Percentiles rank a stretch among this genome's conserved stretches.
Evolutionary conservation across 768 basidiomycete species (phyloP).

Genomic region (Cantharellus cinnabarinus): DNA sequence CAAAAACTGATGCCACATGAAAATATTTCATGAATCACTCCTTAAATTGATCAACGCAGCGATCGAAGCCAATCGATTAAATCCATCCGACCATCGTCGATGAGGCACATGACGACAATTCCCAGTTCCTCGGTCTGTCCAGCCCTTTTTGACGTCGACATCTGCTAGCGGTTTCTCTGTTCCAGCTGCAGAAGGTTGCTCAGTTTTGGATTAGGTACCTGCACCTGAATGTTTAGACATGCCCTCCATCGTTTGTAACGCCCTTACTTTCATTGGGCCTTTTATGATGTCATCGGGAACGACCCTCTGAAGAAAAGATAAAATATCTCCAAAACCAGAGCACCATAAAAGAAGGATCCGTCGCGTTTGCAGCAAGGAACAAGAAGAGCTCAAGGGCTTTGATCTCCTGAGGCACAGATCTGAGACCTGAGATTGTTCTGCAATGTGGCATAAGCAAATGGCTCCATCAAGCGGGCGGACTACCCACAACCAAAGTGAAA

Average conservation of each 20-base stretch:
- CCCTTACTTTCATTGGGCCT: constrained; percentile 34
- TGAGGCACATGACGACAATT: constrained; percentile 55
- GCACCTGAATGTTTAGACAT: constrained; percentile 1
- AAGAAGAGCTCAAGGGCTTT: constrained; percentile 59
- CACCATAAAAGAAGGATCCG: constrained; percentile 81
- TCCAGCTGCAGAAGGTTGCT: constrained; percentile 62
- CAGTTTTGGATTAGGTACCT: constrained; percentile 27
- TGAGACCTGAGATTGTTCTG: constrained; percentile 16
- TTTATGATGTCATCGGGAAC: constrained; percentile 34
- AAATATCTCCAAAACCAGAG: constrained; percentile 78
- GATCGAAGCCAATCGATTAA: constrained; percentile 42
- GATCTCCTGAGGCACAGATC: constrained; percentile 48
- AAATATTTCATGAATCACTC: not conserved
- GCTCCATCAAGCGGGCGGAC: constrained; percentile 1
- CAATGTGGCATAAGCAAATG: not conserved
- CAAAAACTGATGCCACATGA: constrained; percentile 30
- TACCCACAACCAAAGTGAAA: constrained; percentile 48
- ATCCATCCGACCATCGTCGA: constrained; percentile 39
- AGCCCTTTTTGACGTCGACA: constrained; percentile 67
- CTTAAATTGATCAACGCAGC: not conserved
- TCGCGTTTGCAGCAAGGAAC: constrained; percentile 65
- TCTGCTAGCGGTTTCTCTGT: constrained; percentile 33
- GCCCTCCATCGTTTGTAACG: constrained; percentile 8
- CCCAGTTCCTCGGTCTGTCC: constrained; percentile 78
- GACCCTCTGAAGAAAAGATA: constrained; percentile 76